Evolutionary conservation across 2,329 filamentous ascomycete genomes (phyloP), one percentile per base, ranked within the genome.

Genomic region (Fusarium sacchari): DNA sequence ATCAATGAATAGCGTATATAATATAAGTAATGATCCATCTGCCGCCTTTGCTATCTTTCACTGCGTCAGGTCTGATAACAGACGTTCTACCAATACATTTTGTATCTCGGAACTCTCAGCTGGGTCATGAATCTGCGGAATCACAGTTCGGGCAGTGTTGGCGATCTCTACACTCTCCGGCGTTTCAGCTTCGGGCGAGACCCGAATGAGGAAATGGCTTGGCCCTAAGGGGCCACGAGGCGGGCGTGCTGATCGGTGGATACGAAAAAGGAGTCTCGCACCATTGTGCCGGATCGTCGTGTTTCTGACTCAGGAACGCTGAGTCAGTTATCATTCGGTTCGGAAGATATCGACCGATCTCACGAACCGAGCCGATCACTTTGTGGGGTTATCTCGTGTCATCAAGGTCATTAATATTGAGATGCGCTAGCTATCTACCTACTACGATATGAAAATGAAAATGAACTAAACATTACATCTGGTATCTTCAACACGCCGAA

Each of bases 71-170:
- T n/a, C n/a, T n/a, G n/a, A n/a, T n/a, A n/a, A n/a, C n/a, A n/a
- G n/a, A n/a, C n/a, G n/a, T n/a, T n/a, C n/a, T n/a, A n/a, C n/a
- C n/a, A n/a, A n/a, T n/a, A n/a, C n/a, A n/a, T n/a, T n/a, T n/a
- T n/a, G n/a, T n/a, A n/a, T n/a, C 14, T 43, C 6, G 9, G 6
- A n/a, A 28, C 28, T 28, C 28, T 32, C 12, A 32, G 13, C 32
- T 32, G 32, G 32, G 5, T 6, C 15, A 43, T 17, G 17, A 1
- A 4, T 5, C 10, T 43, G 7, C n/a, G 1, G 24, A 10, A 12
- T 18, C n/a, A 12, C n/a, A 24, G n/a, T 7, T 43, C 10, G 8
- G 42, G 17, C 15, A 20, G 24, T 14, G 24, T 12, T 46, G 43
- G 7, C 12, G 42, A 44, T 28, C 43, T 46, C 11, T 28, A 20